Evolutionary conservation across 2,329 filamentous ascomycete genomes (phyloP).

Genomic region (Aspergillus udagawae): DNA sequence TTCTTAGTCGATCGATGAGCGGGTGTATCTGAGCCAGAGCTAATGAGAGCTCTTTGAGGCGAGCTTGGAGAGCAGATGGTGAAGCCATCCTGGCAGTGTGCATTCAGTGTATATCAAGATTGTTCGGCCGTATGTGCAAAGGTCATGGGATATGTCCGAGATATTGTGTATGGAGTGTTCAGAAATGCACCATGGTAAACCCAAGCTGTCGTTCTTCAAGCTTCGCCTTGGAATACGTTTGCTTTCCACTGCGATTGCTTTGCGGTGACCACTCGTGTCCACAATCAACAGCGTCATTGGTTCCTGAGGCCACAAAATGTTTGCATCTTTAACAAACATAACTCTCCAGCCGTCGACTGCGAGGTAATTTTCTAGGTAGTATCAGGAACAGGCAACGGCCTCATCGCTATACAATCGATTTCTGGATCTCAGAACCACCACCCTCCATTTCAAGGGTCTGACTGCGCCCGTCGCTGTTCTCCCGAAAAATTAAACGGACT

Average conservation of each 20-base stretch:
- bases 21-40: conserved; percentile 51
- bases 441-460: neutral
- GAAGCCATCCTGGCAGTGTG: conserved; percentile 33
- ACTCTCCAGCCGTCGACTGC: neutral
- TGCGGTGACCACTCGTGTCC: neutral
- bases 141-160: neutral
- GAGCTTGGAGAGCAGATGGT: conserved; percentile 40
- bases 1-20: conserved; percentile 55
- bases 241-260: neutral
- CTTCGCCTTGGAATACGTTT: neutral
- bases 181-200: neutral
- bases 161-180: neutral
- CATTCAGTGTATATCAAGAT: neutral
- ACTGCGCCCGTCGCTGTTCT: neutral
- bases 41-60: conserved; percentile 51
- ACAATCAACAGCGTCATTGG: conserved; percentile 25
- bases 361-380: neutral
- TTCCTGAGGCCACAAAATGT: conserved; percentile 24
- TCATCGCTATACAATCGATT: neutral
- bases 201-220: neutral
- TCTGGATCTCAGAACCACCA: neutral
- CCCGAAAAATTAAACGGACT: neutral
- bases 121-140: neutral
- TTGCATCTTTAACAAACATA: conserved; percentile 30
- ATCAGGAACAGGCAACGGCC: neutral